Evolutionary conservation across 495 filamentous ascomycete genomes (phyloP).

Genomic region (Amorphotheca resinae): DNA sequence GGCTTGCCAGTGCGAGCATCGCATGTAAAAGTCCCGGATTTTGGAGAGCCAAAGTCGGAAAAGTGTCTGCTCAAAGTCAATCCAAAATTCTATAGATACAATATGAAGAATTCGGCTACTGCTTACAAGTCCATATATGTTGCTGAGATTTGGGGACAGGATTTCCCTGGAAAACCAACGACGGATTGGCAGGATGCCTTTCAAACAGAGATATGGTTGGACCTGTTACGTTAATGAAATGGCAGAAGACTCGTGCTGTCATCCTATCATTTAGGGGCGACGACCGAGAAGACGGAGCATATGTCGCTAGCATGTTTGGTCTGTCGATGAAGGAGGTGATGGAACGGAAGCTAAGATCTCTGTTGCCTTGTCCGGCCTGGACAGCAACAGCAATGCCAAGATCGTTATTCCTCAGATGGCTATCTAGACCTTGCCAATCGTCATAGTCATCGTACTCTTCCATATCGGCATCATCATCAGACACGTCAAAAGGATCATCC

Average conservation of each 20-base stretch:
- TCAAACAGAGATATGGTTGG: conserved; percentile 83
- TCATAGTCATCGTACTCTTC: conserved; percentile 24
- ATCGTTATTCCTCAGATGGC: conserved; percentile 20
- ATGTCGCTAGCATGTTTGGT: conserved; percentile 62
- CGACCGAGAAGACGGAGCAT: conserved; percentile 58
- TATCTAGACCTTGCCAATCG: conserved; percentile 11
- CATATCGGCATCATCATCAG: conserved; percentile 35
- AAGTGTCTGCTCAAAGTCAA: conserved; percentile 38
- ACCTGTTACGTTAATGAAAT: conserved; percentile 85
- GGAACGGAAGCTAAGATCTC: conserved; percentile 27
- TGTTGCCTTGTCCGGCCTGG: conserved; percentile 33
- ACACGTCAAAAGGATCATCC: conserved; percentile 54
- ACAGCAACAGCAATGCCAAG: conserved; percentile 30
- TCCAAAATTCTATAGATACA: neutral
- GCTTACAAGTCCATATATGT: conserved; percentile 64
- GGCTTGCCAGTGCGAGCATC: conserved; percentile 75
- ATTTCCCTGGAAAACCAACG: conserved; percentile 51
- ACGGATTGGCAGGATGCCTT: conserved; percentile 66
- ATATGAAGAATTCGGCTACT: neutral
- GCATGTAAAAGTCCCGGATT: conserved; percentile 81
- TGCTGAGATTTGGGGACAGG: conserved; percentile 57
- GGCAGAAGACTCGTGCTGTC: conserved; percentile 78
- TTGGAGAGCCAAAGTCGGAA: conserved; percentile 74
- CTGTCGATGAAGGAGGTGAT: conserved; percentile 56
- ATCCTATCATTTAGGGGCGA: conserved; percentile 74